Evolutionary conservation across 2,329 filamentous ascomycete genomes (phyloP), one percentile per base, ranked within the genome.

Genomic region (Whalleya microplaca): DNA sequence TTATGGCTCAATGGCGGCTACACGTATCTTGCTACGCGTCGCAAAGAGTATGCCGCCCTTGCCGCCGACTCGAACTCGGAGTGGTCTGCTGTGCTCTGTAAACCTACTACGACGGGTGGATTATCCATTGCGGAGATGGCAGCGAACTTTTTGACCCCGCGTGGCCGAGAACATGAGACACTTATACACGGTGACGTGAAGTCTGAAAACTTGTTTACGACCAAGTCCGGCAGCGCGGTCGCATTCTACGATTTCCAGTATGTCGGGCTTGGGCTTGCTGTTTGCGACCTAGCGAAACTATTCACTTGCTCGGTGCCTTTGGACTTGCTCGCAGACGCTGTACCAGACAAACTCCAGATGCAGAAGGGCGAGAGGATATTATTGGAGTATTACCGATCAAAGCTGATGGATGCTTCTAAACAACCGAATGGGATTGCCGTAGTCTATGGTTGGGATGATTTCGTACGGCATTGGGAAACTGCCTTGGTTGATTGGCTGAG

Each of bases 171-270:
- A 2, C 75, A 77, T 1, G 78, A 87, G 60, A 86, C 85, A 0
- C 77, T 84, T 16, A 83, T 90, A 7, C 87, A 90, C 64, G 87
- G 87, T 7, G 87, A 90, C 54, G 85, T 89, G 49, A 90, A 90
- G 69, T 86, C 83, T 0, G 86, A 89, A 62, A 90, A 90, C 56
- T 76, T 89, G 6, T 88, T 88, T 64, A 84, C 83, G 0, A 84
- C 75, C 0, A 55, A 65, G 0, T 61, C 68, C 0, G 84, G 82
- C 1, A 71, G 80, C 1, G 56, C 73, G 2, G 84, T 86, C 1
- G 85, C 84, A 0, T 86, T 90, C 60, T 89, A 85, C 64, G 87
- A 90, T 66, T 90, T 90, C 53, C 87, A 90, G 63, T 90, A 90
- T 62, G 80, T 83, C 0, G 87, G 87, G 0, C 70, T 88, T 0